A percentile compares a stretch with the other conserved stretches of the same genome.
Conservation (phyloP, 176 grass and related monocot genomes). For the Triticum urartu region DNA sequence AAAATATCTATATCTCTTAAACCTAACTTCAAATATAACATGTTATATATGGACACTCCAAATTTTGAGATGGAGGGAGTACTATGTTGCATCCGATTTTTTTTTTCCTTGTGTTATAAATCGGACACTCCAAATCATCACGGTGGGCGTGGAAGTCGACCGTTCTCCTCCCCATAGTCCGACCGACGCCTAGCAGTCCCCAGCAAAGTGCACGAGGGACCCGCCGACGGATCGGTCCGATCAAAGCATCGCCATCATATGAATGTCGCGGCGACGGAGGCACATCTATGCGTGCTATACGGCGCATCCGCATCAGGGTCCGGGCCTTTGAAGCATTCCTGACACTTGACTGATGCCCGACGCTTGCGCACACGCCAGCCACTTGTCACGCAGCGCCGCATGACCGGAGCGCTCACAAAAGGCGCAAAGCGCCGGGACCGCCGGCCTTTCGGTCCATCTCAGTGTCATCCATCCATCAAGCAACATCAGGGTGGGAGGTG, state of each 20-base stretch:
- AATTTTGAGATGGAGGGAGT: no score
- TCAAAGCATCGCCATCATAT: not conserved
- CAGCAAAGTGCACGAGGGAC: not conserved
- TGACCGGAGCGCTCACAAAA: not conserved
- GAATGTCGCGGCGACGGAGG: conserved; percentile 5
- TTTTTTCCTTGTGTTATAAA: no score
- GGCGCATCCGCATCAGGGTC: not conserved
- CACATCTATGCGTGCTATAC: not conserved
- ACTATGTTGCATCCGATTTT: no score
- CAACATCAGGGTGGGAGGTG: not conserved
- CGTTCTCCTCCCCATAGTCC: no score
- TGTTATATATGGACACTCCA: no score
- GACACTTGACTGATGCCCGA: not conserved
- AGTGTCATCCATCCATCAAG: not conserved
- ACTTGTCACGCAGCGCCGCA: not conserved
- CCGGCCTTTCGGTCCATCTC: not conserved
- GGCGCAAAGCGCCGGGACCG: not conserved
- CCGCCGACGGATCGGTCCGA: not conserved
- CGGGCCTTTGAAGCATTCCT: not conserved
- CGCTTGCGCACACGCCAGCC: not conserved
- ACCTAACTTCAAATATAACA: no score
- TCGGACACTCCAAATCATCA: no score
- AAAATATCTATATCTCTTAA: no score
- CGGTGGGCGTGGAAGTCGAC: no score
- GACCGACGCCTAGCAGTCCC: not conserved